phyloP scores from a whole-genome alignment of 1,139 yeast genomes.

The Sugiyamaella paludigena region DNA sequence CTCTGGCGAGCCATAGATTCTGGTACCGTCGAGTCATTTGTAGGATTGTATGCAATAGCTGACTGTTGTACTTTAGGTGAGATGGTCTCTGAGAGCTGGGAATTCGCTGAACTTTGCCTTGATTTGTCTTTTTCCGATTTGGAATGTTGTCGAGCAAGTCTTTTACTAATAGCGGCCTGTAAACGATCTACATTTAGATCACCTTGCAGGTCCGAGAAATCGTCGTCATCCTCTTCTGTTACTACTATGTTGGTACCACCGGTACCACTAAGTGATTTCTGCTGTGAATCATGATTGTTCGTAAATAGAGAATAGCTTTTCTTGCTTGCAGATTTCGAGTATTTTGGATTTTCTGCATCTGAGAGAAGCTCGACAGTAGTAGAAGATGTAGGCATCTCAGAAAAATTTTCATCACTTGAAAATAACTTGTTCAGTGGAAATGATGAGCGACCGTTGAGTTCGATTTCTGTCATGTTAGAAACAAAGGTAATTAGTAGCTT shows the following conservation, averaged over 20 bases:
- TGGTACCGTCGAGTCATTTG: neutral
- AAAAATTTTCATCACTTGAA: neutral
- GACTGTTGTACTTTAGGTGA: slow-evolving; percentile 6
- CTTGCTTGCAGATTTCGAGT: neutral
- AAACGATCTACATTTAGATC: slow-evolving; percentile 27
- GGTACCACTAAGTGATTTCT: too few species aligned
- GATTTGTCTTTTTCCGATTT: neutral
- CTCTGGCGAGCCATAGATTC: slow-evolving; percentile 3
- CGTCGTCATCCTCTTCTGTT: slow-evolving; percentile 23
- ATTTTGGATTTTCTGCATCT: neutral
- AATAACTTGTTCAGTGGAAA: neutral
- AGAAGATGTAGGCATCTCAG: neutral
- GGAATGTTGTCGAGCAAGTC: slow-evolving; percentile 1
- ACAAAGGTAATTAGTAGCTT: too few species aligned
- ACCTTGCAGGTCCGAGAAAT: slow-evolving; percentile 32
- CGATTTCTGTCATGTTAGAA: neutral
- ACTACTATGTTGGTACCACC: too few species aligned
- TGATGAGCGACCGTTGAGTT: neutral
- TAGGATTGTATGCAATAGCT: too few species aligned
- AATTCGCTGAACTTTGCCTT: neutral
- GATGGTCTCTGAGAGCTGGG: slow-evolving; percentile 8
- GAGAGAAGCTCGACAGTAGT: neutral
- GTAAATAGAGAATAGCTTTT: too few species aligned
- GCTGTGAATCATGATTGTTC: too few species aligned
- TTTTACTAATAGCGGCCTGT: slow-evolving; percentile 11